These are phyloP conservation scores for Plasmodium coatneyi DNA, from an alignment of 169 alveolate species.

Conservation along the genomic window DNA sequence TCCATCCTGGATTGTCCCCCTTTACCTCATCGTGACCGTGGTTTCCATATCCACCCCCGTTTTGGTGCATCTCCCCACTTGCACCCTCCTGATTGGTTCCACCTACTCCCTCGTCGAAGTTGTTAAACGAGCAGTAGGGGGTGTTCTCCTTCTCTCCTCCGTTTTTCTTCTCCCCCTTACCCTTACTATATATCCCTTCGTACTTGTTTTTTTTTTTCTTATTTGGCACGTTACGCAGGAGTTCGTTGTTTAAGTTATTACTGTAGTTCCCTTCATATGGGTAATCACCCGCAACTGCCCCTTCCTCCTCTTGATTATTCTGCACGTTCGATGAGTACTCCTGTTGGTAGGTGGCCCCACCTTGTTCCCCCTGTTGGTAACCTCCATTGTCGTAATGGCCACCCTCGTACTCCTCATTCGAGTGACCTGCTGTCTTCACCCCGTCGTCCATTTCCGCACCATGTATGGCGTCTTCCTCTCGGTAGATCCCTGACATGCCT, in stretches of 20 bases:
- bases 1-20: background rate
- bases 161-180: background rate
- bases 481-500: background rate
- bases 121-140: conserved; percentile 48
- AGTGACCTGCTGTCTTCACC: background rate
- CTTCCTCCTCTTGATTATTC: background rate
- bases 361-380: background rate
- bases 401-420: background rate
- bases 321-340: background rate
- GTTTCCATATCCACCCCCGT: background rate
- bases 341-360: background rate
- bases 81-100: background rate
- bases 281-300: background rate
- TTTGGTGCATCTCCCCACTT: background rate
- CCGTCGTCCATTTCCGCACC: background rate
- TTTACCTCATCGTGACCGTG: background rate
- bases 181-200: background rate
- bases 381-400: background rate
- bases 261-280: background rate
- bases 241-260: background rate
- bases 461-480: background rate
- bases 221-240: background rate
- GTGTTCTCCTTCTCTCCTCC: conserved; percentile 3
- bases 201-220: conserved; percentile 46
- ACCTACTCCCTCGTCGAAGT: conserved; percentile 1